Conservation (phyloP, 179 eudicot species). For the Actinidia arguta region DNA sequence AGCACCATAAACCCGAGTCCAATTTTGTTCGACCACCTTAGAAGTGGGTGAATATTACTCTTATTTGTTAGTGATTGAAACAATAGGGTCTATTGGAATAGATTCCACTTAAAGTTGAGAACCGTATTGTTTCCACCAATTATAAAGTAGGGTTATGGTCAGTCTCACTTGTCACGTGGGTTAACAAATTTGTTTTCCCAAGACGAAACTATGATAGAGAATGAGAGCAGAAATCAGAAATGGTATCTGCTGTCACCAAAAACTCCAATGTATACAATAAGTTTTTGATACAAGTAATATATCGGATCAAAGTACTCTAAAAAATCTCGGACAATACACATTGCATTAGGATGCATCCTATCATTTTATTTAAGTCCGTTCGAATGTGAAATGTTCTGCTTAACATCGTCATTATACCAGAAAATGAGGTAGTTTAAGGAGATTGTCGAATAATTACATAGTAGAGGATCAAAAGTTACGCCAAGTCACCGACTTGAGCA, state of each 20-base stretch:
- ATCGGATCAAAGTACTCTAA: not conserved
- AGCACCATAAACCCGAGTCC: too few species aligned
- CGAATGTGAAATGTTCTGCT: not conserved
- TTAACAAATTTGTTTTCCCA: too few species aligned
- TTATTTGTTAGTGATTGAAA: too few species aligned
- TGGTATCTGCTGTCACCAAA: not conserved
- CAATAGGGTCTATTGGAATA: too few species aligned
- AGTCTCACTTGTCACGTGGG: too few species aligned
- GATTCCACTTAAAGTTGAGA: too few species aligned
- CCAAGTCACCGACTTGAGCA: conserved; percentile 58
- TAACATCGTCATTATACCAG: not conserved
- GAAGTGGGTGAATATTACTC: too few species aligned
- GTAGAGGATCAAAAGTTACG: conserved; percentile 36
- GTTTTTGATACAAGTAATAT: not conserved
- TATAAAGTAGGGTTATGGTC: too few species aligned
- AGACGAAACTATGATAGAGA: too few species aligned
- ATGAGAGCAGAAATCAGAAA: not conserved
- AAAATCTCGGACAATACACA: not conserved
- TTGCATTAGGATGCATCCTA: not conserved
- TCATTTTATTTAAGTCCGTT: not conserved
- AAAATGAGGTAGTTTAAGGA: not conserved
- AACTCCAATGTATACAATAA: not conserved
- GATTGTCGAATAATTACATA: not conserved
- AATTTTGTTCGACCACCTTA: too few species aligned
- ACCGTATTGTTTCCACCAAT: too few species aligned